Base-by-base conservation (phyloP, 495 filamentous ascomycete species). In the Aspergillus cristatus region DNA sequence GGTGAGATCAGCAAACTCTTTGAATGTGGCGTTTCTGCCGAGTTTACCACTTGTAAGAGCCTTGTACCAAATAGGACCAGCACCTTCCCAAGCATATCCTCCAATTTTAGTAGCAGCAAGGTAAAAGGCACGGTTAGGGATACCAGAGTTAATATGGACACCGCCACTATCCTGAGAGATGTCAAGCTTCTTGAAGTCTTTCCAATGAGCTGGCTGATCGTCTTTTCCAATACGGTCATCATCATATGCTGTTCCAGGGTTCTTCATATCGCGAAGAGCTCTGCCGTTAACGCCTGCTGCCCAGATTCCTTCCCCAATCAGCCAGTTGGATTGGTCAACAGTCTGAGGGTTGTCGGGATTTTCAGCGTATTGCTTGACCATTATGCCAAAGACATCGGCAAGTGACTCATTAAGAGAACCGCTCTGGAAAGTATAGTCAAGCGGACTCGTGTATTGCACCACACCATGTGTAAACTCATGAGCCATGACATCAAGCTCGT, bases 391-490 rank as follows among this genome's bases (percentile, higher is more conserved):
- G 13, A 68, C 62, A 42, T 76, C 72, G 6, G 68, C 63, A 25
- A 72, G 39, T 41, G 63, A 62, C 51, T 76, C 72, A 51, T 74
- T 74, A 16, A 74, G 55, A 67, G 12, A 68, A 71, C 20, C 24
- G 24, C 59, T 50, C 44, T 73, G 58, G 14, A 50, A 55, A n/a
- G n/a, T n/a, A n/a, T n/a, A n/a, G n/a, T n/a, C n/a, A n/a, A n/a
- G n/a, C n/a, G n/a, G n/a, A n/a, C n/a, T 57, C 2, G 62, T 70
- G 41, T 63, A 52, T 41, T 71, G 54, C 6, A 60, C 68, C 13
- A 75, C 54, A 22, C 62, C 70, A 40, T 75, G 71, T 37, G 65
- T 73, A 16, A 72, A 51, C 40, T 74, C 71, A 41, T 75, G 70
- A 6, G 60, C 70, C 34, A 71, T 67, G 26, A 74, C 68, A 34